phyloP scores from a whole-genome alignment of 805 yeast genomes.

The Ogataea pignaliae region DNA sequence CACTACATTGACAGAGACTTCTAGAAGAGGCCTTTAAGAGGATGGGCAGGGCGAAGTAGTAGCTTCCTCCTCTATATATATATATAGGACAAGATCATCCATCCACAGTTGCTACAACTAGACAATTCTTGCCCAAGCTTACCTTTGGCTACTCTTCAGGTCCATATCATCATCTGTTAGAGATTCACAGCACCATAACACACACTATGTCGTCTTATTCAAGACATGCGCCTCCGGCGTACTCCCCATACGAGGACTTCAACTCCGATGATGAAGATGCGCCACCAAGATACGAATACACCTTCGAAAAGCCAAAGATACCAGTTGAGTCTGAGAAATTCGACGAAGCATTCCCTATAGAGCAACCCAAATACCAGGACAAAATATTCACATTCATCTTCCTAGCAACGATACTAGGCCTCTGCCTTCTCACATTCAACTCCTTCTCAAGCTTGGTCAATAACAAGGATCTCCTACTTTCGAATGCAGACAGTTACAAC shows the following conservation, averaged over 20 bases:
- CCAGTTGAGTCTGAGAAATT: slow-evolving; percentile 39
- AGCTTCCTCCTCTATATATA: too few species aligned
- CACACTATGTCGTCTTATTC: background rate
- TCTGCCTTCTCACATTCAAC: slow-evolving; percentile 7
- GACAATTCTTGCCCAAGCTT: too few species aligned
- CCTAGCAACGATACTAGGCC: slow-evolving; percentile 17
- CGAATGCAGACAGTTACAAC: background rate
- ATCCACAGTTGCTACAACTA: too few species aligned
- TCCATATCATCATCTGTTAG: too few species aligned
- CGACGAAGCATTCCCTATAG: slow-evolving; percentile 65
- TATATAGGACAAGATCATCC: too few species aligned
- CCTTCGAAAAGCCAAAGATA: slow-evolving; percentile 27
- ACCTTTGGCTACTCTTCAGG: too few species aligned
- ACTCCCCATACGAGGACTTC: slow-evolving; percentile 12
- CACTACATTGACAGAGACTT: too few species aligned
- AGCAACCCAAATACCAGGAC: slow-evolving; percentile 63
- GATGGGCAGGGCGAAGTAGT: too few species aligned
- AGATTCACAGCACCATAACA: too few species aligned
- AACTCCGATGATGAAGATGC: slow-evolving; percentile 16
- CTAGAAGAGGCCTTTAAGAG: too few species aligned
- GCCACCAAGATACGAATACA: slow-evolving; percentile 26
- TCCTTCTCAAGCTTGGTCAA: slow-evolving; percentile 10
- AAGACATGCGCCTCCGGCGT: slow-evolving; percentile 15
- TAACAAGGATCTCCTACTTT: slow-evolving; percentile 4
- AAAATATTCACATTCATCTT: slow-evolving; percentile 60